Evolutionary conservation across 2,329 filamentous ascomycete species (phyloP).

Genomic region (Calonectria pauciramosa): DNA sequence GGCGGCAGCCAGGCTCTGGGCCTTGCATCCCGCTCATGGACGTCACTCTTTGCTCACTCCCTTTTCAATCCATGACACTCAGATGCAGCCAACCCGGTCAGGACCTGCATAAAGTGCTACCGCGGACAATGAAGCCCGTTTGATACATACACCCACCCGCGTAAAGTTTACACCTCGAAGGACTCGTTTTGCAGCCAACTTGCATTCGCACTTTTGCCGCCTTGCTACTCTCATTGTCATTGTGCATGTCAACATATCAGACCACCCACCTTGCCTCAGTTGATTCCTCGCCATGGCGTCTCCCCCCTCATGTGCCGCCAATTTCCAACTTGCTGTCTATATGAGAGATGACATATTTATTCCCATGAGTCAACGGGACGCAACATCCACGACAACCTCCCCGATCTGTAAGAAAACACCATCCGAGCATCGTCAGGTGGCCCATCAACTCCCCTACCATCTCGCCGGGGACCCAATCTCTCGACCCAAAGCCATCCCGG

Average conservation of each 20-base stretch:
- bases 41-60: slow-evolving; percentile 1
- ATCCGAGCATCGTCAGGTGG: slow-evolving; percentile 33
- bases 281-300: slow-evolving; percentile 25
- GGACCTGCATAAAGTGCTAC: slow-evolving; percentile 7
- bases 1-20: slow-evolving; percentile 30
- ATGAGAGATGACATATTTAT: background rate
- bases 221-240: slow-evolving; percentile 32
- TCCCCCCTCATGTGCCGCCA: background rate
- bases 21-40: background rate
- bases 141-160: background rate
- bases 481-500: slow-evolving; percentile 26
- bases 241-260: slow-evolving; percentile 43
- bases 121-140: background rate
- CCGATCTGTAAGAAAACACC: slow-evolving; percentile 17
- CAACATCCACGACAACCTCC: background rate
- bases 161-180: background rate
- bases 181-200: background rate
- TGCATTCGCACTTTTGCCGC: slow-evolving; percentile 7
- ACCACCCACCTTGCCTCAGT: slow-evolving; percentile 42
- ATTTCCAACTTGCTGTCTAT: background rate
- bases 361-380: background rate
- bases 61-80: background rate
- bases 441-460: slow-evolving; percentile 18
- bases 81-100: background rate
- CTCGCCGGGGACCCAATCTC: slow-evolving; percentile 26